These are phyloP conservation scores for Eutrema heterophyllum DNA, from an alignment of 345 rosid species.

Conservation along the genomic window DNA sequence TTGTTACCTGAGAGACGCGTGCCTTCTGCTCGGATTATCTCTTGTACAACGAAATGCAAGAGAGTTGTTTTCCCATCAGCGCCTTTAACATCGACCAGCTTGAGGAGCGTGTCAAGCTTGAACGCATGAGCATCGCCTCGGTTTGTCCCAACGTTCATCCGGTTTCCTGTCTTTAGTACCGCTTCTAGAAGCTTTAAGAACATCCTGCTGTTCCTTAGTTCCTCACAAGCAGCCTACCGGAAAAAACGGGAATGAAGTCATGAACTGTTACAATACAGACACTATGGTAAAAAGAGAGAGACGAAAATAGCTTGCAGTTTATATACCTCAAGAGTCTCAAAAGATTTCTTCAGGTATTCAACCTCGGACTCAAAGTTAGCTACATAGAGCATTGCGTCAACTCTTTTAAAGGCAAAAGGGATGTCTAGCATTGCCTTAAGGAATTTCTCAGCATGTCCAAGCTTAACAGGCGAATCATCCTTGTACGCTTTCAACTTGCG, in stretches of 20 bases:
- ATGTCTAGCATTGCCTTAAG: slow-evolving; percentile 81
- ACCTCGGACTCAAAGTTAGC: slow-evolving; percentile 88
- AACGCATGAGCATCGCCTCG: slow-evolving; percentile 98
- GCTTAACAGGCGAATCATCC: slow-evolving; percentile 76
- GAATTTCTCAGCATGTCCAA: slow-evolving; percentile 90
- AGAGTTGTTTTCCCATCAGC: slow-evolving; percentile 97
- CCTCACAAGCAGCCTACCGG: slow-evolving; percentile 90
- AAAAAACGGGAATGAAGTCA: not conserved
- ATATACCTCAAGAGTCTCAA: slow-evolving; percentile 87
- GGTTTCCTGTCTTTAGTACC: slow-evolving; percentile 95
- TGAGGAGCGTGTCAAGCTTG: slow-evolving; percentile 96
- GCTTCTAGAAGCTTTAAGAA: slow-evolving; percentile 93
- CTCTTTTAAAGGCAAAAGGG: slow-evolving; percentile 91
- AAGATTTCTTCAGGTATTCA: slow-evolving; percentile 77
- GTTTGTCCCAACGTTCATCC: slow-evolving; percentile 98
- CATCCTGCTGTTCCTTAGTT: slow-evolving; percentile 83
- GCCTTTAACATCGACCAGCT: slow-evolving; percentile 93
- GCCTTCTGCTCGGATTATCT: slow-evolving; percentile 90
- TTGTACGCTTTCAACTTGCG: slow-evolving; percentile 68
- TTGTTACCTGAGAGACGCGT: slow-evolving; percentile 61
- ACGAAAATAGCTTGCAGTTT: not conserved
- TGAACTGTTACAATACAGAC: not conserved
- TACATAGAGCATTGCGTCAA: slow-evolving; percentile 78
- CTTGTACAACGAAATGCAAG: slow-evolving; percentile 95
- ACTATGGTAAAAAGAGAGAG: not conserved